Evolutionary conservation across 768 basidiomycete species (phyloP).

Genomic region (Suillus occidentalis): DNA sequence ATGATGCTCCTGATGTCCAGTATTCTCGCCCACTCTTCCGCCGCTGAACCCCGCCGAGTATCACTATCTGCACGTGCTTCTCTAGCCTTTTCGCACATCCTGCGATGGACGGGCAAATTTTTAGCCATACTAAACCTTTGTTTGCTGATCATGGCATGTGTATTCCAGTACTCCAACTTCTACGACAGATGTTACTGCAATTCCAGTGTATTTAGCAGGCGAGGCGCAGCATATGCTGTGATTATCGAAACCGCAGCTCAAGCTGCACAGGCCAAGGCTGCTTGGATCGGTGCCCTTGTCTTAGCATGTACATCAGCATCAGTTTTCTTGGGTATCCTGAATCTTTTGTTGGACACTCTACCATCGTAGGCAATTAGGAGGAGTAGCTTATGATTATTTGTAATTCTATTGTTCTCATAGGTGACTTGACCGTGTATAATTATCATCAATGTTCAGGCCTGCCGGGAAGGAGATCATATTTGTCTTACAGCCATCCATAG

Average conservation of each 20-base stretch:
- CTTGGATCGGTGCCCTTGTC: slow-evolving; percentile 39
- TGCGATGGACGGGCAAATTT: slow-evolving; percentile 18
- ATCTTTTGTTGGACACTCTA: slow-evolving; percentile 24
- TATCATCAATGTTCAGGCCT: not conserved
- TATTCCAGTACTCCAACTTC: slow-evolving; percentile 24
- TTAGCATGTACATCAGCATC: slow-evolving; percentile 26
- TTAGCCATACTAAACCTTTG: slow-evolving; percentile 20
- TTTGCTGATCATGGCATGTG: slow-evolving; percentile 16
- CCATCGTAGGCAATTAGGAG: not conserved
- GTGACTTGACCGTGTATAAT: not conserved
- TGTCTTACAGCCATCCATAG: not conserved
- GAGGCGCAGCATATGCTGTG: not conserved
- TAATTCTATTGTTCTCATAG: not conserved
- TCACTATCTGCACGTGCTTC: slow-evolving; percentile 3
- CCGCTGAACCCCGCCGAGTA: not conserved
- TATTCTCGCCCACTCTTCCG: slow-evolving; percentile 3
- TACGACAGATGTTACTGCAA: slow-evolving; percentile 26
- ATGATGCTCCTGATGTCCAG: slow-evolving; percentile 18
- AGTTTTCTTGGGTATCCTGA: slow-evolving; percentile 29
- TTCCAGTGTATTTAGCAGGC: slow-evolving; percentile 19
- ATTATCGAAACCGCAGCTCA: not conserved
- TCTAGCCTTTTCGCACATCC: slow-evolving; percentile 1
- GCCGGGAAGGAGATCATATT: not conserved
- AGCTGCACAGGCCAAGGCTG: slow-evolving; percentile 26
- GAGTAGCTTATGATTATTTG: slow-evolving; percentile 1